A percentile compares a stretch with the other conserved stretches of the same genome.
Evolutionary conservation across 495 filamentous ascomycete species (phyloP).

Genomic region (Xylaria curta): DNA sequence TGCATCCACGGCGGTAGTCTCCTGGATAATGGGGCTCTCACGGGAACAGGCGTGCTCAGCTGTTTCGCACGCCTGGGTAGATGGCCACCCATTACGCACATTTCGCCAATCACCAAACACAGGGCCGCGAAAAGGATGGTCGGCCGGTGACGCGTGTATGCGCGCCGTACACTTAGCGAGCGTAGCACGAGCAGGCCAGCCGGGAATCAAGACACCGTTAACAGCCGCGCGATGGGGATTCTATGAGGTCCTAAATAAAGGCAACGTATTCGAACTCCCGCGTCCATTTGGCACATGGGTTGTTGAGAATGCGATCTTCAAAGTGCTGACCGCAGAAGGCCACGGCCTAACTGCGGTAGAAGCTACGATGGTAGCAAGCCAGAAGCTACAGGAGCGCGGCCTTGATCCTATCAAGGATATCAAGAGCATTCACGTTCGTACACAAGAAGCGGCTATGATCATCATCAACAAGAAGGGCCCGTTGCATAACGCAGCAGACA

Average conservation of each 20-base stretch:
- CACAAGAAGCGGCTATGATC: slow-evolving; percentile 42
- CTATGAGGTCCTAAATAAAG: slow-evolving; percentile 39
- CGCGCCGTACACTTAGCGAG: slow-evolving; percentile 53
- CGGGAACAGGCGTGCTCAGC: slow-evolving; percentile 43
- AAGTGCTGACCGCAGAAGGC: slow-evolving; percentile 48
- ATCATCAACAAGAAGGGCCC: slow-evolving; percentile 52
- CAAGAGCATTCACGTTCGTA: slow-evolving; percentile 42
- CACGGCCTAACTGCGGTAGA: slow-evolving; percentile 50
- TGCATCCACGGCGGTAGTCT: slow-evolving; percentile 47
- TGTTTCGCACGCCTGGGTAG: slow-evolving; percentile 50
- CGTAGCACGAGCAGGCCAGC: slow-evolving; percentile 43
- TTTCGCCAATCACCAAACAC: slow-evolving; percentile 48
- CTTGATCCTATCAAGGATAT: slow-evolving; percentile 35
- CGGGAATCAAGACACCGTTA: slow-evolving; percentile 44
- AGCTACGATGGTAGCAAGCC: slow-evolving; percentile 42
- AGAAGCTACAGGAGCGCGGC: slow-evolving; percentile 30
- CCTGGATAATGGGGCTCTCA: slow-evolving; percentile 46
- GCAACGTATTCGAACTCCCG: slow-evolving; percentile 38
- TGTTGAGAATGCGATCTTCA: slow-evolving; percentile 50
- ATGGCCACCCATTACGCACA: slow-evolving; percentile 46
- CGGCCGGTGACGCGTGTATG: slow-evolving; percentile 52
- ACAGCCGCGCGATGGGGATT: slow-evolving; percentile 50
- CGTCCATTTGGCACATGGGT: slow-evolving; percentile 43
- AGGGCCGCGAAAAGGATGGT: slow-evolving; percentile 55
- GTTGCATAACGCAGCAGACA: slow-evolving; percentile 51